Evolutionary conservation across 768 basidiomycete genomes (phyloP).

Genomic region (Xanthoconium purpureum): DNA sequence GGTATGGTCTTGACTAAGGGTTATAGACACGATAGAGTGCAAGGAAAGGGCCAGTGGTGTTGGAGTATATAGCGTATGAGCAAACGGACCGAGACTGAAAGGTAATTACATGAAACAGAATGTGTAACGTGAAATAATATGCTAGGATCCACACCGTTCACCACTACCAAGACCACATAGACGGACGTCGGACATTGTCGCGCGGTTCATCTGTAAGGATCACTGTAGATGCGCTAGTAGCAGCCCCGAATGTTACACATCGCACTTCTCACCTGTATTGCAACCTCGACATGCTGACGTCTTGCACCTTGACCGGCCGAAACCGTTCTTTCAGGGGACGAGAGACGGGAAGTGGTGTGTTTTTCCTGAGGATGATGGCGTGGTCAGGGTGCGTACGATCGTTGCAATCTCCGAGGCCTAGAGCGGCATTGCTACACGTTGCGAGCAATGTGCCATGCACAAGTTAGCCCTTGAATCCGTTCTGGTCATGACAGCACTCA

Average conservation of each 20-base stretch:
- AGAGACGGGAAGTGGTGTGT: conserved; percentile 7
- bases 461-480: not conserved
- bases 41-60: conserved; percentile 57
- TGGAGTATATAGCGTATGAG: conserved; percentile 77
- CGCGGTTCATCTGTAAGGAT: conserved; percentile 71
- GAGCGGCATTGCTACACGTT: conserved; percentile 69
- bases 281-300: conserved; percentile 80
- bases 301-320: conserved; percentile 56
- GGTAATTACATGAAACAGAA: not conserved
- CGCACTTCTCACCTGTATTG: conserved; percentile 65
- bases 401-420: conserved; percentile 79
- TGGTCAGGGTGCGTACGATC: conserved; percentile 81
- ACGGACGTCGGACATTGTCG: conserved; percentile 57
- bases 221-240: conserved; percentile 22
- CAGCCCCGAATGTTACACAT: not conserved
- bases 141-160: conserved; percentile 57
- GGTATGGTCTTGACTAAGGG: conserved; percentile 93
- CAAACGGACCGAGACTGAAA: conserved; percentile 63
- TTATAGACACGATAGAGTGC: conserved; percentile 60
- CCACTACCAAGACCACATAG: conserved; percentile 89
- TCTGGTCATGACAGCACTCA: conserved; percentile 24
- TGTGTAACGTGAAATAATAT: not conserved
- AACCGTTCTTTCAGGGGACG: conserved; percentile 48
- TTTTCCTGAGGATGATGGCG: conserved; percentile 45
- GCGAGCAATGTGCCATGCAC: not conserved